phyloP scores from a whole-genome alignment of 495 filamentous ascomycete genomes.

The Tuber melanosporum region DNA sequence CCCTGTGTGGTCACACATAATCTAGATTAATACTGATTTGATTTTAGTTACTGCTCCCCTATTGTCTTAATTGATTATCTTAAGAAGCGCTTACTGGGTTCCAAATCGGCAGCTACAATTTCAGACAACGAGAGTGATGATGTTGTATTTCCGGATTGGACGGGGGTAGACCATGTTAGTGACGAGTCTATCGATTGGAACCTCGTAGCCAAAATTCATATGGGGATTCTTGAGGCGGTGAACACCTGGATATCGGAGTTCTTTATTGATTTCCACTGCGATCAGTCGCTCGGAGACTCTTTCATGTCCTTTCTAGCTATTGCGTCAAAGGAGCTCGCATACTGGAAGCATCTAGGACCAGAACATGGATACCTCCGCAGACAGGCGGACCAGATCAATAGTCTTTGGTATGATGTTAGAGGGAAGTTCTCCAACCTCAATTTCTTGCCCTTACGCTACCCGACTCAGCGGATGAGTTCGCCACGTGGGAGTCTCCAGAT shows the following conservation, averaged over 20 bases:
- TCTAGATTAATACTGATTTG: slow-evolving; percentile 11
- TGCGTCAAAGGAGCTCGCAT: slow-evolving; percentile 34
- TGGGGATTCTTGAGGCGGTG: slow-evolving; percentile 42
- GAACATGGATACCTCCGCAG: slow-evolving; percentile 33
- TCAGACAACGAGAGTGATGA: slow-evolving; percentile 42
- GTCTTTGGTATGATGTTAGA: slow-evolving; percentile 38
- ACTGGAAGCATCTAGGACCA: slow-evolving; percentile 31
- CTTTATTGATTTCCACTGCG: slow-evolving; percentile 42
- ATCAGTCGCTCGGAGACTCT: slow-evolving; percentile 38
- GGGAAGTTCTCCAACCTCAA: slow-evolving; percentile 37
- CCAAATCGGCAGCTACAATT: slow-evolving; percentile 41
- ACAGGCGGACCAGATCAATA: slow-evolving; percentile 39
- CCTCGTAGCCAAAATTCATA: slow-evolving; percentile 42
- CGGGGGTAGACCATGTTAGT: slow-evolving; percentile 39
- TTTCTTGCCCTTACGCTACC: slow-evolving; percentile 38
- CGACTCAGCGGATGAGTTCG: slow-evolving; percentile 7
- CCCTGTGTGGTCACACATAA: not conserved
- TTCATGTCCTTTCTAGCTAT: slow-evolving; percentile 41
- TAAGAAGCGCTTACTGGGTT: slow-evolving; percentile 42
- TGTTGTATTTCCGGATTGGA: slow-evolving; percentile 44
- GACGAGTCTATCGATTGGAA: slow-evolving; percentile 41
- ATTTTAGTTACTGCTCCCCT: slow-evolving; percentile 41
- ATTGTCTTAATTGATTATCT: slow-evolving; percentile 42
- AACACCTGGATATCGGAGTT: slow-evolving; percentile 42
- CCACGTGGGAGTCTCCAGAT: slow-evolving; percentile 26